These are phyloP conservation scores for Pichia insulana DNA, from an alignment of 805 yeast species.

Conservation along the genomic window DNA sequence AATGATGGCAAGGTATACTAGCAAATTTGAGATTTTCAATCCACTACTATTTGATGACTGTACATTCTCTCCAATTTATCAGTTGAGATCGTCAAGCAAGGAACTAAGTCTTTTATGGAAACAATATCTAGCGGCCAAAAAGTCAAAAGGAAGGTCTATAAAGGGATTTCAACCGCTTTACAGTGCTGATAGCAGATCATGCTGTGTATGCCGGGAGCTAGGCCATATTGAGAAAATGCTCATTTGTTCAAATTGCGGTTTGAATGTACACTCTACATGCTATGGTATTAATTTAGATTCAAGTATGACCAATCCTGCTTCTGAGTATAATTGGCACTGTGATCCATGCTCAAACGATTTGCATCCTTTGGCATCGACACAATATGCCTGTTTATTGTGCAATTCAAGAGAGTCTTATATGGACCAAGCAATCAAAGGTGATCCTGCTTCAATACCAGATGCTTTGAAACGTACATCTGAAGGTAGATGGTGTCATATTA, in stretches of 20 bases:
- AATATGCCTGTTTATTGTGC: conserved; percentile 63
- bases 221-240: conserved; percentile 32
- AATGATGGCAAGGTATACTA: conserved; percentile 18
- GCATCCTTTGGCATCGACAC: conserved; percentile 47
- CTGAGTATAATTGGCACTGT: conserved; percentile 58
- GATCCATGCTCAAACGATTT: conserved; percentile 69
- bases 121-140: conserved; percentile 11
- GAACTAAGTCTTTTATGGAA: conserved; percentile 19
- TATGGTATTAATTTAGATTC: conserved; percentile 40
- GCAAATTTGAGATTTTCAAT: conserved; percentile 19
- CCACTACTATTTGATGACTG: conserved; percentile 15
- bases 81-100: conserved; percentile 16
- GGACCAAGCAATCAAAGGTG: conserved; percentile 37
- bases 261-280: conserved; percentile 62
- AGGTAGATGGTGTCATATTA: conserved; percentile 71
- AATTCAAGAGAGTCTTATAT: conserved; percentile 41
- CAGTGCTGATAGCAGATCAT: conserved; percentile 29
- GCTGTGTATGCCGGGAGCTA: conserved; percentile 49
- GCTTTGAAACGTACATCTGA: conserved; percentile 59
- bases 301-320: conserved; percentile 7
- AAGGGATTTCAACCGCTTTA: conserved; percentile 15
- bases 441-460: conserved; percentile 40
- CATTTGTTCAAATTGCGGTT: conserved; percentile 57
- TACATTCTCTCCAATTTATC: conserved; percentile 13
- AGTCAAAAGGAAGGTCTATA: conserved; percentile 7